Evolutionary conservation across 1,284 basidiomycete species (phyloP), one percentile per base, ranked within the genome.

Genomic region (Tranzscheliella williamsii): DNA sequence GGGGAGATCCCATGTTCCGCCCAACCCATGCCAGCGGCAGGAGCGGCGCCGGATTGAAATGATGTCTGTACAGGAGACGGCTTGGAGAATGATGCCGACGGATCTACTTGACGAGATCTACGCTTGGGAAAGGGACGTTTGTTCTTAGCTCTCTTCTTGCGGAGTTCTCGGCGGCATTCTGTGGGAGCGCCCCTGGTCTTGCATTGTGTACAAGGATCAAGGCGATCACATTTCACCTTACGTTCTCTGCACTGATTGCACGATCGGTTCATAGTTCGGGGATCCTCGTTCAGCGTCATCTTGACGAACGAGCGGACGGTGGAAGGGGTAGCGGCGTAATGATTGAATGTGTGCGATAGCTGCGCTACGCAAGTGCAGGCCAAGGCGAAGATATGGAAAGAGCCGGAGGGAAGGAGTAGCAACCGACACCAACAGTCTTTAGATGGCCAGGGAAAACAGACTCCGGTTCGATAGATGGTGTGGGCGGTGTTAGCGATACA

Each of bases 181-280:
- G 47, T 36, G 2, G 23, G 38, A n/a, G 43, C 24, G 9, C 51
- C 57, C 26, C 51, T 54, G 15, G 57, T 31, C 22, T 32, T 36
- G 35, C 57, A 61, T 30, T 55, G 57, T 11, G 38, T 38, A 47
- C 57, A 61, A 51, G 57, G 47, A 15, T 50, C 42, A 20, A 48
- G 51, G 30, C 57, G 46, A 26, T 61, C 57, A 29, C 57, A 61
- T 22, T 55, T 61, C 42, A 61, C 51, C 57, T 61, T 61, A 43
- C 52, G 51, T 22, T 55, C 57, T 27, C 57, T 38, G 27, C 57
- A 61, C 31, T 55, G 57, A 36, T 55, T 51, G 47, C 57, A 61
- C 15, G 57, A 61, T 26, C 57, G 49, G 16, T 61, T 61, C 37
- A 61, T 30, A 1, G 51, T 36, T 4, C 51, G 38, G 2, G 43